Conservation (phyloP, 441 rosid genomes). For the Populus hybrid region DNA sequence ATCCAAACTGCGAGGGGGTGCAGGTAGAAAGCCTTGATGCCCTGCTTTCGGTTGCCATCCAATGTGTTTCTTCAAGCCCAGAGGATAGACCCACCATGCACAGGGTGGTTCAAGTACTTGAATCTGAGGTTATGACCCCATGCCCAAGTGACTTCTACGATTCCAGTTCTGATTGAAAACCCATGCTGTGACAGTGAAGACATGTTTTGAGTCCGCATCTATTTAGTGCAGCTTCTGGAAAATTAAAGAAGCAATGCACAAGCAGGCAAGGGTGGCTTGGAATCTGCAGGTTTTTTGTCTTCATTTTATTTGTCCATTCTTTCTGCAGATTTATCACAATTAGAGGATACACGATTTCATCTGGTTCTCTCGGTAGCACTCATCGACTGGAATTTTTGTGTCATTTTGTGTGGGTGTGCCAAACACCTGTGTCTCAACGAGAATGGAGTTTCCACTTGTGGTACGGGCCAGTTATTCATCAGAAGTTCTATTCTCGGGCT, state of each 20-base stretch:
- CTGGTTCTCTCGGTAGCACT: constrained; percentile 10
- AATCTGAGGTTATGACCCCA: constrained; percentile 98
- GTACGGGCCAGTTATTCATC: constrained; percentile 17
- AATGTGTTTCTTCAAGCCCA: constrained; percentile 75
- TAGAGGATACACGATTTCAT: constrained; percentile 17
- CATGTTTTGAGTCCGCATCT: constrained; percentile 16
- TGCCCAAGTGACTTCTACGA: constrained; percentile 95
- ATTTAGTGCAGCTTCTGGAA: constrained; percentile 7
- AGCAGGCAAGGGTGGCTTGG: constrained; percentile 18
- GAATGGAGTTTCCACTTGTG: constrained; percentile 18
- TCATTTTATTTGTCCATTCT: constrained; percentile 39
- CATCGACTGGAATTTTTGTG: constrained; percentile 5
- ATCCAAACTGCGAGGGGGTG: constrained; percentile 76
- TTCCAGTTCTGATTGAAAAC: constrained; percentile 61
- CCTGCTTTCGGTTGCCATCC: constrained; percentile 74
- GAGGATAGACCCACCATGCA: constrained; percentile 98
- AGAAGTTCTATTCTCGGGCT: neutral
- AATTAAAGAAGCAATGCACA: constrained; percentile 8
- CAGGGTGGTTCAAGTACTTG: constrained; percentile 87
- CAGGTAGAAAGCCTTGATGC: constrained; percentile 77
- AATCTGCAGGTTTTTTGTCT: constrained; percentile 32
- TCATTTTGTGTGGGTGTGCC: constrained; percentile 23
- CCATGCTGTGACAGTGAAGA: constrained; percentile 15
- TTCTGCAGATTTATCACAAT: constrained; percentile 31
- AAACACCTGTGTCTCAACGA: constrained; percentile 8